Conservation (phyloP, 768 basidiomycete genomes). For the Lentinula sp. region DNA sequence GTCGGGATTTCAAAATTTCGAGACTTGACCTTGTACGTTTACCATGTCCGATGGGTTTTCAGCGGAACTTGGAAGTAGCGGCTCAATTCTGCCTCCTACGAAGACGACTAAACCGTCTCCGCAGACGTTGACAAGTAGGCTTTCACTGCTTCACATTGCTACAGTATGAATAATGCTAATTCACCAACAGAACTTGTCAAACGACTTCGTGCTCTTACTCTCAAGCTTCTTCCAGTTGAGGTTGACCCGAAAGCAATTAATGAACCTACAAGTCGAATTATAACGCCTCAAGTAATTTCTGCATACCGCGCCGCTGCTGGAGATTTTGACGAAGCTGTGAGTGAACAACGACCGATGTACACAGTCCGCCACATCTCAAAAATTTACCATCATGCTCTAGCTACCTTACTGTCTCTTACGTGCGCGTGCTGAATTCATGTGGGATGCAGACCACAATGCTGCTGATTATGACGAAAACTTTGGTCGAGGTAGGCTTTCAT, state of each 20-base stretch:
- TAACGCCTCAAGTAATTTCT: slow-evolving; percentile 73
- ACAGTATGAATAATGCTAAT: not conserved
- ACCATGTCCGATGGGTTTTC: slow-evolving; percentile 13
- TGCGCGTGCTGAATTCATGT: slow-evolving; percentile 74
- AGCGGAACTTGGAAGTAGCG: slow-evolving; percentile 26
- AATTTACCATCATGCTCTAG: slow-evolving; percentile 25
- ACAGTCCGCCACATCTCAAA: not conserved
- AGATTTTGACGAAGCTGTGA: slow-evolving; percentile 79
- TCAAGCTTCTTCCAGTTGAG: slow-evolving; percentile 74
- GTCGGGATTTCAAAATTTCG: not conserved
- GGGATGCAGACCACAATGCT: slow-evolving; percentile 74
- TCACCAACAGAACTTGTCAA: slow-evolving; percentile 62
- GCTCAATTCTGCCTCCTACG: slow-evolving; percentile 34
- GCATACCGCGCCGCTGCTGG: slow-evolving; percentile 80
- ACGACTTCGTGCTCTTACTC: slow-evolving; percentile 70
- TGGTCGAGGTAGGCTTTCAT: slow-evolving; percentile 51
- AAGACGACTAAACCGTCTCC: slow-evolving; percentile 53
- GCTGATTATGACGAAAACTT: slow-evolving; percentile 85
- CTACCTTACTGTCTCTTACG: slow-evolving; percentile 78
- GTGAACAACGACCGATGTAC: slow-evolving; percentile 14
- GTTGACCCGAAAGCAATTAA: slow-evolving; percentile 61
- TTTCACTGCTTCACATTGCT: not conserved
- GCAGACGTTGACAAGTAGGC: slow-evolving; percentile 71
- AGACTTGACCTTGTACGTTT: not conserved
- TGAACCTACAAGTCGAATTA: slow-evolving; percentile 76